Evolutionary conservation across 768 basidiomycete species (phyloP), one percentile per base, ranked within the genome.

Genomic region (Xerocomellus dryophilus): DNA sequence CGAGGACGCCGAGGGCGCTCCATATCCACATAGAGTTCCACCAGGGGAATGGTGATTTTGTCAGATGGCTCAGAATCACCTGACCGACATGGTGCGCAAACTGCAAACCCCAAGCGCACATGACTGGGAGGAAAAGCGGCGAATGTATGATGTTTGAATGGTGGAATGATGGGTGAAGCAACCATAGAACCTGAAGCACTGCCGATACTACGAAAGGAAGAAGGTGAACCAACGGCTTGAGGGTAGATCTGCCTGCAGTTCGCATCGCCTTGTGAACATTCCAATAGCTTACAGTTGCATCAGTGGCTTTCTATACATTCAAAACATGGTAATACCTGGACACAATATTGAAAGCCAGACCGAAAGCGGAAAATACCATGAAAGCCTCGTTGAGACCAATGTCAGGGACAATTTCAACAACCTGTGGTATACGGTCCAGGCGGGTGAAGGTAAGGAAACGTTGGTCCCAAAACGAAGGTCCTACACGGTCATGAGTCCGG

Each of bases 61-160:
- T 94, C 27, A 97, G 84, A 70, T 98, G 97, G 1, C 94, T 90
- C 43, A 97, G 74, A 63, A 98, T 98, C 78, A 98, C 89, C 60
- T 87, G 76, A 11, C 93, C 92, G 35, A 97, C 95, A 67, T 94
- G 87, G 59, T 91, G 90, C 27, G 89, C 87, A 60, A 92, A 91
- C 69, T 90, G 88, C 48, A 90, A 69, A n/a, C 94, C 96, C 94
- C 95, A 98, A 18, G 90, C 86, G 62, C 85, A 87, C 17, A 95
- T 71, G 76, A 95, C 97, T 4, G 94, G 93, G 11, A 98, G 73
- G 66, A 98, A 86, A 23, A 86, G 78, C 1, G 84, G 75, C 1
- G 89, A 89, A 60, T 87, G 76, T 38, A 97, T 75, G 68, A 96
- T 83, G n/a, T 74, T 75, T 3, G 86, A 84, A 52, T 83, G 73